phyloP scores from a whole-genome alignment of 1,284 basidiomycete species.

The Apiotrichum brassicae region DNA sequence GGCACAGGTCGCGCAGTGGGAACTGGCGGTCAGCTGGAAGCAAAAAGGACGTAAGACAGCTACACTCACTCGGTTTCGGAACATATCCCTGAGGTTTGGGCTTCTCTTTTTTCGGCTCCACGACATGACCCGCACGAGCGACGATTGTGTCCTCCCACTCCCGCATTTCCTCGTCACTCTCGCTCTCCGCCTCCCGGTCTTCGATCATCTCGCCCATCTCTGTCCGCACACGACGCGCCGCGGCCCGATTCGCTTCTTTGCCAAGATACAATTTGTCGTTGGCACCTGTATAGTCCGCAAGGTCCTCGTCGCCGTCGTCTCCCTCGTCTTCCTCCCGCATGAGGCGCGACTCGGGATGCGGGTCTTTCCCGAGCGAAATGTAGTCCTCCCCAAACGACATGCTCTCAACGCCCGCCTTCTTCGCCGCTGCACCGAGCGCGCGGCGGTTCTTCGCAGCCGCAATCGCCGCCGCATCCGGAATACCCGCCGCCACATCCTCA shows the following conservation, averaged over 20 bases:
- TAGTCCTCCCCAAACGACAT: slow-evolving; percentile 45
- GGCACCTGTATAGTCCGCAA: slow-evolving; percentile 81
- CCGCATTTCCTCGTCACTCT: slow-evolving; percentile 74
- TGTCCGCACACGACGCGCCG: slow-evolving; percentile 63
- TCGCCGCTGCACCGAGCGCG: slow-evolving; percentile 54
- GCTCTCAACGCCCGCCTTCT: slow-evolving; percentile 31
- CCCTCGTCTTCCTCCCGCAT: slow-evolving; percentile 87
- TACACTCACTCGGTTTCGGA: slow-evolving; percentile 66
- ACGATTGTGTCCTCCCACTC: slow-evolving; percentile 68
- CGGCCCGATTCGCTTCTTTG: slow-evolving; percentile 71
- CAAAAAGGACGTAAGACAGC: not conserved
- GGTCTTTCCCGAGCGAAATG: slow-evolving; percentile 61
- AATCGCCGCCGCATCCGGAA: slow-evolving; percentile 71
- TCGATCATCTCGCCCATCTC: slow-evolving; percentile 80
- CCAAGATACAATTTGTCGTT: slow-evolving; percentile 79
- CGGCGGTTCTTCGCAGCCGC: slow-evolving; percentile 71
- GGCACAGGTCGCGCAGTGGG: slow-evolving; percentile 51
- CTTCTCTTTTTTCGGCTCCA: slow-evolving; percentile 4
- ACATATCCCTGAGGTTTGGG: slow-evolving; percentile 58
- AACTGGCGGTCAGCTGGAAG: slow-evolving; percentile 50
- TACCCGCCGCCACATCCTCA: slow-evolving; percentile 51
- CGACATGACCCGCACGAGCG: slow-evolving; percentile 6
- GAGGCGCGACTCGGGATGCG: slow-evolving; percentile 82
- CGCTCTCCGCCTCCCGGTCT: slow-evolving; percentile 63
- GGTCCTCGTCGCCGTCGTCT: slow-evolving; percentile 88